phyloP scores from a whole-genome alignment of 1,284 basidiomycete genomes.

The Cryptococcus sp. region DNA sequence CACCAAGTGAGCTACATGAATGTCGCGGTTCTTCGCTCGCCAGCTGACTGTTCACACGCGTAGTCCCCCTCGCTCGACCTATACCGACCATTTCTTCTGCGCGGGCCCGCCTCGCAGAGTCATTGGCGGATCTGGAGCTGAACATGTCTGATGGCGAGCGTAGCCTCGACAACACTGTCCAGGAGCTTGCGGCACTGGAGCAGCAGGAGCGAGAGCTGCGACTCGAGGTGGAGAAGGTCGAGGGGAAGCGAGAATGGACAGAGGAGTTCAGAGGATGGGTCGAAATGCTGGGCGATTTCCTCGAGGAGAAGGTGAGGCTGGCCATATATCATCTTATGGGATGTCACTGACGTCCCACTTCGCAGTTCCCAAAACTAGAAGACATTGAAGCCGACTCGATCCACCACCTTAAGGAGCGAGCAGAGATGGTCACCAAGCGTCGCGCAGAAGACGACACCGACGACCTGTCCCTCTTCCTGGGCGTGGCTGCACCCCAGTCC shows the following conservation, averaged over 20 bases:
- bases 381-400: conserved; percentile 77
- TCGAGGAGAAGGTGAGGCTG: conserved; percentile 78
- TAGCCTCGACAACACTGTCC: conserved; percentile 46
- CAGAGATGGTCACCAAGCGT: conserved; percentile 64
- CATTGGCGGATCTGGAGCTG: conserved; percentile 57
- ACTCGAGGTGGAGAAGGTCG: conserved; percentile 70
- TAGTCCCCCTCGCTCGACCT: conserved; percentile 53
- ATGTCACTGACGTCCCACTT: background rate
- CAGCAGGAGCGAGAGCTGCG: conserved; percentile 74
- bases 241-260: conserved; percentile 84
- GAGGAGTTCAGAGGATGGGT: conserved; percentile 78
- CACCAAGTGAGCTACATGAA: conserved; percentile 61
- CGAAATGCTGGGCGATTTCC: conserved; percentile 78
- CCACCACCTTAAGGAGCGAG: conserved; percentile 70
- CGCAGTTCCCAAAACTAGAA: conserved; percentile 77
- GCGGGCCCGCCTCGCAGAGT: conserved; percentile 62
- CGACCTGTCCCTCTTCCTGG: conserved; percentile 73
- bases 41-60: conserved; percentile 32
- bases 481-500: conserved; percentile 51
- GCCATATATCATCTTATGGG: too few species aligned
- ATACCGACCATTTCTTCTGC: conserved; percentile 67
- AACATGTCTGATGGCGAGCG: conserved; percentile 41
- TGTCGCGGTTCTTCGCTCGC: background rate
- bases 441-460: conserved; percentile 72
- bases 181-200: conserved; percentile 69